phyloP scores from a whole-genome alignment of 257 asterid genomes.

The Gardenia jasminoides region DNA sequence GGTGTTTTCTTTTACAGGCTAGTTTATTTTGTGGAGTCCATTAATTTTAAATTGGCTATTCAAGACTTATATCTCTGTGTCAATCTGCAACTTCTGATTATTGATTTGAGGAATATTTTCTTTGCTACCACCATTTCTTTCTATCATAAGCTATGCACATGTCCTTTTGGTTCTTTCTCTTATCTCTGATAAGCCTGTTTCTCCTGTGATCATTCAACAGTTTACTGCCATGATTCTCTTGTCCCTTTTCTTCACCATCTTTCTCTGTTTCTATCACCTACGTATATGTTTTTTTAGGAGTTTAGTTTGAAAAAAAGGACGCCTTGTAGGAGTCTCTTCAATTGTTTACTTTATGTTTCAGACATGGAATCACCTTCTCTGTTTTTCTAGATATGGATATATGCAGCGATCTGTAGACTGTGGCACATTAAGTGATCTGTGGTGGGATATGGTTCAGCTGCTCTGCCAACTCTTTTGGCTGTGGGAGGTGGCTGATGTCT shows the following conservation, averaged over 20 bases:
- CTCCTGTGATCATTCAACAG: not conserved
- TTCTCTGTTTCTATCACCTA: not conserved
- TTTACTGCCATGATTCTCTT: not conserved
- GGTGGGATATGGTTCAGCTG: conserved; percentile 68
- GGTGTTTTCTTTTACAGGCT: not conserved
- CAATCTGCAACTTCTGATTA: conserved; percentile 2
- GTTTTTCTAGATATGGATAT: conserved; percentile 77
- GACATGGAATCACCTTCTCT: conserved; percentile 45
- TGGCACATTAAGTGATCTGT: conserved; percentile 76
- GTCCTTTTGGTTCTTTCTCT: not conserved
- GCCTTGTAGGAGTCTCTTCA: conserved; percentile 21
- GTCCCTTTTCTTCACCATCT: not conserved
- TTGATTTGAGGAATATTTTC: not conserved
- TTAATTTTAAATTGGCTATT: not conserved
- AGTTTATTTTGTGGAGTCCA: not conserved
- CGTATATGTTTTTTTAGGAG: conserved; percentile 5
- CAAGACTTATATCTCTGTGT: not conserved
- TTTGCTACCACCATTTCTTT: not conserved
- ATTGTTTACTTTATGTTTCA: conserved; percentile 22
- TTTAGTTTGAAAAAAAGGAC: conserved; percentile 19
- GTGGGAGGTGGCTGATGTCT: conserved; percentile 81
- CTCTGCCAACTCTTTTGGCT: conserved; percentile 70
- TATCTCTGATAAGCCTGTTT: not conserved
- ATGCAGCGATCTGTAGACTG: conserved; percentile 78
- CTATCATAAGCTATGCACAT: no score